Base-by-base conservation (phyloP, 768 basidiomycete species). In the Sarcomyxa edulis region DNA sequence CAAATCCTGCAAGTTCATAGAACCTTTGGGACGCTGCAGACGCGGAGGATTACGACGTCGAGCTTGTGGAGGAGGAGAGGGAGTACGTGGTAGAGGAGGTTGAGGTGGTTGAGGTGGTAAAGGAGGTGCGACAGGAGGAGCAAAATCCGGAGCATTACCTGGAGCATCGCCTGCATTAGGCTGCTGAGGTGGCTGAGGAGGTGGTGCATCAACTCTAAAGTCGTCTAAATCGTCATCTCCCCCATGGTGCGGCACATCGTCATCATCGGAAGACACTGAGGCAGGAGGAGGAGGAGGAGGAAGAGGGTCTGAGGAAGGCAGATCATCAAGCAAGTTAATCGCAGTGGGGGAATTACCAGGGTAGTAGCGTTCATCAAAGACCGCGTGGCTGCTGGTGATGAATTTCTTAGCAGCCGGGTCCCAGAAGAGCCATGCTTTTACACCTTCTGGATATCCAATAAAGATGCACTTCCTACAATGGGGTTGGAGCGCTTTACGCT, bases 371-470 rank as follows among this genome's bases (percentile, higher is more conserved):
- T 65, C 62, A 48, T 67, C 59, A 45, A 64, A 62, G 7, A 54
- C 48, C 34, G 58, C 59, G 28, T 44, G 32, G 15, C 49, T 44
- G 26, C 49, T 55, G 26, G 61, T 58, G 10, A 60, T 40, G 5
- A 49, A 41, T 44, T 50, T 53, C 32, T 49, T 44, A 2, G 53
- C 59, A 9, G 28, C 36, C 6, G 61, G 58, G 32, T 64, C 51
- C 30, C 54, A 67, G 43, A 68, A 60, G 19, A 42, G 34, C 58
- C 61, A 68, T 1, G 54, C 65, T 19, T 60, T 58, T 21, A 53
- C 50, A 4, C 51, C 52, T 18, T 26, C 19, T 0, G 57, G 51
- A 41, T 69, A 69, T 1, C 66, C 65, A 41, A 68, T 38, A 41
- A 69, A 66, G 10, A 67, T 42, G 16, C 60, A 58, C 33, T 65